A percentile compares a stretch with the other conserved stretches of the same genome.
phyloP scores from a whole-genome alignment of 2,329 filamentous ascomycete species.

The Aspergillus sp. region DNA sequence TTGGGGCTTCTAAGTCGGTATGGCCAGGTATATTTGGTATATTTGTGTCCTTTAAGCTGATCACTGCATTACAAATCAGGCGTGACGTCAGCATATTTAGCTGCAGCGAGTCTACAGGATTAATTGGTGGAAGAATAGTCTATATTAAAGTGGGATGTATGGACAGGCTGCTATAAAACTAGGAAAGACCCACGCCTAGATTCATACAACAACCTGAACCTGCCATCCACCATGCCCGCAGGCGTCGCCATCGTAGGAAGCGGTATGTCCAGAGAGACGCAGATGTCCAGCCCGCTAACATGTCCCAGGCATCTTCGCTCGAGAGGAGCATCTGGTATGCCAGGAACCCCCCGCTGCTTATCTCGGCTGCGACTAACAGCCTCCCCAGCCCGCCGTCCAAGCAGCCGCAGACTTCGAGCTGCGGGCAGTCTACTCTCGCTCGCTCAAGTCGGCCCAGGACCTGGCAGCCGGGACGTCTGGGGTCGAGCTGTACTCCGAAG shows the following conservation, averaged over 20 bases:
- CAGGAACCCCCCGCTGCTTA: neutral
- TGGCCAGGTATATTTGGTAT: no score
- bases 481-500: slow-evolving; percentile 48
- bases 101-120: no score
- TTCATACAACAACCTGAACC: no score
- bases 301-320: slow-evolving; percentile 44
- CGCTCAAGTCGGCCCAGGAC: slow-evolving; percentile 43
- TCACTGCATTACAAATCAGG: no score
- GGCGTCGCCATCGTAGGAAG: slow-evolving; percentile 47
- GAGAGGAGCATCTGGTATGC: slow-evolving; percentile 45
- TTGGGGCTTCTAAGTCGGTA: no score
- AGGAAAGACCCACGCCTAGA: no score
- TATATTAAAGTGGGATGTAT: no score
- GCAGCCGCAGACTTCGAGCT: slow-evolving; percentile 37
- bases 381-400: slow-evolving; percentile 41
- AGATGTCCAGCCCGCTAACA: neutral
- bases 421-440: slow-evolving; percentile 52
- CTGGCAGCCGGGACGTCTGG: slow-evolving; percentile 23
- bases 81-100: no score
- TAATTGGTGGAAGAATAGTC: no score
- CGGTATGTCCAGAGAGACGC: slow-evolving; percentile 22
- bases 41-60: no score
- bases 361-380: slow-evolving; percentile 2
- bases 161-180: no score
- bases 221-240: slow-evolving; percentile 23